Base-by-base conservation (phyloP, 1,284 basidiomycete species). In the Trichosporon sp. region DNA sequence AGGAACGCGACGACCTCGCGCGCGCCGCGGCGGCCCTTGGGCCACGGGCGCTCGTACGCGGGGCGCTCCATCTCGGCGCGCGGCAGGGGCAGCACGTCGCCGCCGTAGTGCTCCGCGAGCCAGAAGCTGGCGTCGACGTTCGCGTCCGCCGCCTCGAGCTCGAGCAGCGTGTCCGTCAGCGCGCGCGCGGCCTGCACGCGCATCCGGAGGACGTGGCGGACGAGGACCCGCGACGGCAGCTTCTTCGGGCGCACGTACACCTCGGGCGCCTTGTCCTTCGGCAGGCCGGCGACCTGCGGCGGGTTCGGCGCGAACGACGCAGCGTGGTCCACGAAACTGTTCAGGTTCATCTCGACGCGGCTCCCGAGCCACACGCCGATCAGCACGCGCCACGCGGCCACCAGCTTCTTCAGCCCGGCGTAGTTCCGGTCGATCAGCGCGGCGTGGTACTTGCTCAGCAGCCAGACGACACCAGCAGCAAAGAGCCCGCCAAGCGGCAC, bases 281-380 rank as follows among this genome's bases (percentile, higher is more conserved):
- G 76, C n/a, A 80, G 71, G 38, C 77, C 76, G 6, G 77, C 75
- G 38, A 76, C 66, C 27, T 77, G 75, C 15, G 79, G 81, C 47
- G 79, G 79, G 73, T 79, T 77, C 21, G 79, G 77, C 2, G 76
- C 80, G 68, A 77, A 81, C 18, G 65, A 56, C 9, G 75, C 70
- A 1, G 76, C 75, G 15, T 73, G 69, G 23, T 76, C 77, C 13
- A 83, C 62, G 80, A 92, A 94, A 68, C 88, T 88, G n/a, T 89
- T 86, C 47, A 95, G 85, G 3, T 91, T 88, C 67, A 95, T 85
- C 74, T 96, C 93, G 87, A 89, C 92, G 51, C 84, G 85, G 77
- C 89, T 89, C 9, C 94, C 93, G 2, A 88, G 86, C 94, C 94
- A 97, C 12, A 96, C 89, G 13, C 93, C 95, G 72, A 95, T 88